Percentiles rank a stretch among this genome's conserved stretches.
Conservation (phyloP, 768 basidiomycete genomes). For the Cystoderma amianthinum region DNA sequence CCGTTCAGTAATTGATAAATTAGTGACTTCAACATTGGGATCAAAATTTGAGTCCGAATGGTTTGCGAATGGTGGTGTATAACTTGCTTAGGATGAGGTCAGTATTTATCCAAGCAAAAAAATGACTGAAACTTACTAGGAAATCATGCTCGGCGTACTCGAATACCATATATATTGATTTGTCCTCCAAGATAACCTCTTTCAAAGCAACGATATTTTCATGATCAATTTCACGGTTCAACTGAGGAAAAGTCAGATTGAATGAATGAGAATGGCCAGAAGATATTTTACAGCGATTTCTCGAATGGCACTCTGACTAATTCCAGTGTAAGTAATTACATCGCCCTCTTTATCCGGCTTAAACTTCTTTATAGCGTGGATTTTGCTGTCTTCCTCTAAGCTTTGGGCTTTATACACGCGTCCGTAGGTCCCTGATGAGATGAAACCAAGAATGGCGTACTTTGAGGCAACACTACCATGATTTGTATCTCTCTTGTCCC, state of each 20-base stretch:
- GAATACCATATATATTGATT: conserved; percentile 99
- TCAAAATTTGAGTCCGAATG: conserved; percentile 67
- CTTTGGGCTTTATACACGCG: conserved; percentile 97
- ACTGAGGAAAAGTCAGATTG: conserved; percentile 32
- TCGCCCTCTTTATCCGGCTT: conserved; percentile 99
- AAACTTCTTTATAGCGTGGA: conserved; percentile 99
- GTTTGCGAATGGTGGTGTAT: conserved; percentile 97
- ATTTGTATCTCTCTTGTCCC: conserved; percentile 66
- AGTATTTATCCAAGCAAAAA: background rate
- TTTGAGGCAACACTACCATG: conserved; percentile 68
- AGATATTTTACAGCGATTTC: conserved; percentile 74
- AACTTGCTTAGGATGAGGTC: conserved; percentile 63
- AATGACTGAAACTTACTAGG: conserved; percentile 64
- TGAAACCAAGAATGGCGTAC: conserved; percentile 92
- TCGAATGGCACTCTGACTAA: conserved; percentile 94
- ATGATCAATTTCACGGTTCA: conserved; percentile 86
- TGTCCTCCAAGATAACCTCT: conserved; percentile 96
- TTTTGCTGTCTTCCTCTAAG: conserved; percentile 55
- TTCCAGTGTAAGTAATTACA: conserved; percentile 90
- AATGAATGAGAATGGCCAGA: background rate
- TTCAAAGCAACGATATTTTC: conserved; percentile 87
- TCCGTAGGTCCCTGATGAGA: conserved; percentile 97
- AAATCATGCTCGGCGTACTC: conserved; percentile 99
- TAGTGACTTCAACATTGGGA: conserved; percentile 83
- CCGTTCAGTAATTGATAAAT: conserved; percentile 94